Percentiles rank a stretch among this genome's conserved stretches.
These are phyloP conservation scores for Crotalaria pallida DNA, from an alignment of 306 rosid species.

Conservation along the genomic window DNA sequence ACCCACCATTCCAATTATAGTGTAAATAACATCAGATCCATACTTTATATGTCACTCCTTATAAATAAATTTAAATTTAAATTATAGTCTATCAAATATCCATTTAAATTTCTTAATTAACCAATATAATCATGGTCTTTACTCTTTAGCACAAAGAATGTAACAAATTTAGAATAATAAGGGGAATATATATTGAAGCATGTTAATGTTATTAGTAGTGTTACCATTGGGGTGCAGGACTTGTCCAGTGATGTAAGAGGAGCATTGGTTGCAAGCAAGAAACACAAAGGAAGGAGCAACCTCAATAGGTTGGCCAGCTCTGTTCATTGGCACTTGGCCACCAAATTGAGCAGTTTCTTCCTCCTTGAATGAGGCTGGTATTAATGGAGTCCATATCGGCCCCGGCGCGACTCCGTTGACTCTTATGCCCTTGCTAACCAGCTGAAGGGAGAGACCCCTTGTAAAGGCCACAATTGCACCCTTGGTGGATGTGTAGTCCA, in stretches of 20 bases:
- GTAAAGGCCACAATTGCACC: slow-evolving; percentile 79
- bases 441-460: slow-evolving; percentile 65
- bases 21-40: not conserved
- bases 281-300: slow-evolving; percentile 72
- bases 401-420: slow-evolving; percentile 89
- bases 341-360: slow-evolving; percentile 50
- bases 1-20: no score
- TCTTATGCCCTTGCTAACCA: slow-evolving; percentile 50
- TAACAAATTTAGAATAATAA: no score
- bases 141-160: no score
- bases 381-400: slow-evolving; percentile 80
- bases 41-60: no score
- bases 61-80: no score
- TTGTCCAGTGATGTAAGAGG: slow-evolving; percentile 77
- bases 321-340: slow-evolving; percentile 54
- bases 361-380: slow-evolving; percentile 46
- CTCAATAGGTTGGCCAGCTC: slow-evolving; percentile 82
- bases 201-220: not conserved
- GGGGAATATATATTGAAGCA: not conserved
- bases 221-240: slow-evolving; percentile 81
- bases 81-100: no score
- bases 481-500: slow-evolving; percentile 67
- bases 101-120: no score
- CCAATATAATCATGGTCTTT: no score
- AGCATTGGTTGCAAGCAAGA: slow-evolving; percentile 64